Base-by-base conservation (phyloP, 352 stramenopile species). In the Aphanomyces euteiches region DNA sequence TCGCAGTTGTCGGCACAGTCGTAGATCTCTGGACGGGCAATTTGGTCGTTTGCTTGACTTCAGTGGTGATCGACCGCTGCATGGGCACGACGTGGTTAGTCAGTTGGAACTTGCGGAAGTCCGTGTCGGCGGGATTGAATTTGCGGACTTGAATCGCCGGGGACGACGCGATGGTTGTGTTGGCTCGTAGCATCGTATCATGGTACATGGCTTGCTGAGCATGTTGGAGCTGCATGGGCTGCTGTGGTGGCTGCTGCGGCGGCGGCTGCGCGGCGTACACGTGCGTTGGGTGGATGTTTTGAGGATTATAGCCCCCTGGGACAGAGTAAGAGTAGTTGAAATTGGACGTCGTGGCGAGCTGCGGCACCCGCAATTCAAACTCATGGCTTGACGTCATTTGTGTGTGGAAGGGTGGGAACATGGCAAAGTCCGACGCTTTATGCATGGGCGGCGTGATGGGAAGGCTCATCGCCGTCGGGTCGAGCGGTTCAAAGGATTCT, bases 341-440 rank as follows among this genome's bases (percentile, higher is more conserved):
- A 34, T 10, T 58, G 28, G 50, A 3, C 15, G 54, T 61, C 34
- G 54, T 56, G 39, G 64, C 64, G 17, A 61, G 34, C 15, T 70
- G 64, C 3, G 64, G 64, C 4, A 54, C 64, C 3, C 64, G 64
- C 47, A 70, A n/a, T 21, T 70, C 64, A 63, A 63, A 70, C 13
- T 54, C 64, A 28, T 28, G 28, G 2, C 28, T 28, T 28, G 28
- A 28, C 28, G 28, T 28, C 28, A 28, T 0, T 19, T 37, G 37
- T 13, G n/a, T 57, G 8, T 54, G n/a, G 8, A 56, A 56, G 12
- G 36, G 7, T 12, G 47, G 37, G 59, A 41, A 67, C 19, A 47
- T n/a, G 3, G 38, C 48, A 36, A 70, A 36, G 38, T 70, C 64
- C 28, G 28, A 2, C 15, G 39, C 39, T 47, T 70, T 70, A 12